phyloP scores from a whole-genome alignment of 192 early-diverging fungal genomes.

The Diversispora epigaea region DNA sequence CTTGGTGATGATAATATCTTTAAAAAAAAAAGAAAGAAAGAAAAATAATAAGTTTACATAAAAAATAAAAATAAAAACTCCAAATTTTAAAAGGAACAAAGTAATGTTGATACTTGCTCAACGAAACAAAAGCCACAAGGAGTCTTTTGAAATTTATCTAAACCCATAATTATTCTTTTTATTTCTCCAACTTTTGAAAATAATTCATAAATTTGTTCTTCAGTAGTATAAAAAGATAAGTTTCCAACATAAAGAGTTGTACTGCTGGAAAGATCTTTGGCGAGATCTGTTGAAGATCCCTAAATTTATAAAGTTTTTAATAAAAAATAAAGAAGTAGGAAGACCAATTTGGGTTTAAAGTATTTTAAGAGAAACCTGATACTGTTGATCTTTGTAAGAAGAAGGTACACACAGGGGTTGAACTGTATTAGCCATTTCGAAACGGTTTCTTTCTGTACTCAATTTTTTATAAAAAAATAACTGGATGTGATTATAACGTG shows the following conservation, averaged over 20 bases:
- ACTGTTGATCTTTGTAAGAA: constrained; percentile 82
- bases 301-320: constrained; percentile 33
- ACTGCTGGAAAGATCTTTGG: constrained; percentile 55
- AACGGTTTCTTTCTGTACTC: too few species aligned
- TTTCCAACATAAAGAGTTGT: constrained; percentile 96
- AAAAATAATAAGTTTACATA: not conserved
- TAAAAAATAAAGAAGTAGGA: not conserved
- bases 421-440: constrained; percentile 42
- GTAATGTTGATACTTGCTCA: constrained; percentile 64
- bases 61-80: not conserved
- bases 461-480: too few species aligned
- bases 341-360: not conserved
- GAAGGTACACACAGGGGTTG: constrained; percentile 65
- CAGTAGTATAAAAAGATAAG: constrained; percentile 95
- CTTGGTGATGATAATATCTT: constrained; percentile 86
- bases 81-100: not conserved
- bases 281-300: constrained; percentile 50
- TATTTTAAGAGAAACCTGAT: constrained; percentile 48
- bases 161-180: constrained; percentile 98
- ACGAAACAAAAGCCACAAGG: constrained; percentile 99
- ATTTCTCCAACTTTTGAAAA: constrained; percentile 97
- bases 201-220: constrained; percentile 96
- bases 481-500: too few species aligned
- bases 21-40: not conserved
- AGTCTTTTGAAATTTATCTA: constrained; percentile 88